Conservation (phyloP, 495 filamentous ascomycete genomes). For the Penicillium arizonense region DNA sequence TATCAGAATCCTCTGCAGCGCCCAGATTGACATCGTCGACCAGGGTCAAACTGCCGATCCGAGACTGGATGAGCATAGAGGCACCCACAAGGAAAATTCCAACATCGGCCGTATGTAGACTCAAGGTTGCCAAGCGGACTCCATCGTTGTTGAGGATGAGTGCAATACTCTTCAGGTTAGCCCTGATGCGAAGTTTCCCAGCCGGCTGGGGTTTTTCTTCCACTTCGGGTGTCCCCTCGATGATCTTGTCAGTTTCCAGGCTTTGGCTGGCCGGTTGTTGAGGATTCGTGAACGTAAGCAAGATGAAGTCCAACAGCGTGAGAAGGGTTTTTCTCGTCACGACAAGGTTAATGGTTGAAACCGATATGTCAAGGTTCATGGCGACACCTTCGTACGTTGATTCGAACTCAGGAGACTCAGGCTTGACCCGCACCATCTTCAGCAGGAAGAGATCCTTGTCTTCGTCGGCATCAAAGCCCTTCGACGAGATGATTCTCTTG, state of each 20-base stretch:
- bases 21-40: constrained; percentile 95
- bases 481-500: constrained; percentile 91
- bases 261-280: constrained; percentile 41
- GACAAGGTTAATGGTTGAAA: constrained; percentile 93
- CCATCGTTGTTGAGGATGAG: constrained; percentile 98
- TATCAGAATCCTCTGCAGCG: constrained; percentile 71
- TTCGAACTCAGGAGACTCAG: constrained; percentile 89
- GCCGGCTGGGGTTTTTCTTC: constrained; percentile 38
- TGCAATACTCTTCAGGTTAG: constrained; percentile 86
- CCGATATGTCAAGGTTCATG: constrained; percentile 84
- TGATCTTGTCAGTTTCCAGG: constrained; percentile 39
- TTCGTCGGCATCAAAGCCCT: constrained; percentile 66
- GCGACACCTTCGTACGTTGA: constrained; percentile 88
- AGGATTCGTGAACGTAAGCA: constrained; percentile 88
- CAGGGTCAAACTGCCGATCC: constrained; percentile 81
- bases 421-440: constrained; percentile 85
- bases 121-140: constrained; percentile 88
- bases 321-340: constrained; percentile 91
- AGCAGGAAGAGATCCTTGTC: constrained; percentile 81
- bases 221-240: constrained; percentile 43
- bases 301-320: constrained; percentile 91
- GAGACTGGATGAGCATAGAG: constrained; percentile 80
- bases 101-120: constrained; percentile 86
- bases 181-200: constrained; percentile 77
- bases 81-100: constrained; percentile 83